Conservation (phyloP, 306 rosid genomes). For the Quercus parvula region DNA sequence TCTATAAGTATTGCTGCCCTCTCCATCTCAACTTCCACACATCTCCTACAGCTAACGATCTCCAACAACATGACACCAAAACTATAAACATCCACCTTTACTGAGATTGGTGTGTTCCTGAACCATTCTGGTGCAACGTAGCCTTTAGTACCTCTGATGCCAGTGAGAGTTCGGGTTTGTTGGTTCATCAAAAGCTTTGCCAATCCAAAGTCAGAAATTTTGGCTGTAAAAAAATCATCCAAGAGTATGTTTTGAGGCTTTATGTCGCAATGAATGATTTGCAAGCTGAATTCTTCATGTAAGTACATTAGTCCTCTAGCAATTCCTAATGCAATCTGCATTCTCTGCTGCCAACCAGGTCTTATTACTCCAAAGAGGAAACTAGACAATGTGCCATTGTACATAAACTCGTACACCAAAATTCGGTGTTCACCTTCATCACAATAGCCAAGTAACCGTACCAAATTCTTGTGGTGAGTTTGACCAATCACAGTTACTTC, state of each 20-base stretch:
- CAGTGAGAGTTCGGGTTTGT: neutral
- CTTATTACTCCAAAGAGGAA: neutral
- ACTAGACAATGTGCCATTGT: neutral
- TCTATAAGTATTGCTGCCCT: neutral
- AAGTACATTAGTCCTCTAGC: neutral
- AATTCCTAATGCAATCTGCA: neutral
- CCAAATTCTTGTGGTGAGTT: neutral
- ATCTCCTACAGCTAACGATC: neutral
- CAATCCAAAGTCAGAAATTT: neutral
- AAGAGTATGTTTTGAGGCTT: neutral
- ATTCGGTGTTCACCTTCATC: neutral
- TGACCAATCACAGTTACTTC: conserved; percentile 1
- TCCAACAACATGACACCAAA: neutral
- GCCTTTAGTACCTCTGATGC: neutral
- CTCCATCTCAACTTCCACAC: neutral
- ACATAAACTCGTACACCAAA: neutral
- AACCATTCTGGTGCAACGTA: neutral
- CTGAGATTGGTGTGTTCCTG: neutral
- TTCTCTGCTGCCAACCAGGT: neutral
- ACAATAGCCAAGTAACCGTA: neutral
- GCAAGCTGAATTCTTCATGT: neutral
- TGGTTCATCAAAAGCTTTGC: neutral
- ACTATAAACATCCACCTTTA: neutral
- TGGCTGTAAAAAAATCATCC: neutral
- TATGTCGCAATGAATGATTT: neutral